Percentiles rank a stretch among this genome's conserved stretches.
phyloP scores from a whole-genome alignment of 129 eudicot species.

The Chrysanthemum makinoi region DNA sequence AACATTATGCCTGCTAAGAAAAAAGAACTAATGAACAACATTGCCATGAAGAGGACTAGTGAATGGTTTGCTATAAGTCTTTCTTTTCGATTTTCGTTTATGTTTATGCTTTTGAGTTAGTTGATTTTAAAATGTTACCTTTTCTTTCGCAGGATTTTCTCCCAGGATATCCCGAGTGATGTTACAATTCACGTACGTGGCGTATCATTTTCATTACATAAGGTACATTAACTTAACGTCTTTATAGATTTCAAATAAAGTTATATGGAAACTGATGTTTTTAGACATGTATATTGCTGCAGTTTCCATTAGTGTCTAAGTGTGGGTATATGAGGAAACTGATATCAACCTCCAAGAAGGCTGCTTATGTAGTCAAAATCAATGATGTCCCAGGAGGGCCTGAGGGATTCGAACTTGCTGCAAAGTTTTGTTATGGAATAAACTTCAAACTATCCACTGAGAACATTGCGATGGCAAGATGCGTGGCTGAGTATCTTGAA shows the following conservation, averaged over 20 bases:
- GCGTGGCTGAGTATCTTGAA: slow-evolving; percentile 89
- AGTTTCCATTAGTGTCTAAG: slow-evolving; percentile 90
- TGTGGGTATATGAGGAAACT: slow-evolving; percentile 73
- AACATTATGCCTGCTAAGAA: slow-evolving; percentile 50
- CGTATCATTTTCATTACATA: slow-evolving; percentile 79
- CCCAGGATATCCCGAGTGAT: slow-evolving; percentile 84
- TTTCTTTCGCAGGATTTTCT: slow-evolving; percentile 60
- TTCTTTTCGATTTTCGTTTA: background rate
- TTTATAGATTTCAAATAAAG: slow-evolving; percentile 1
- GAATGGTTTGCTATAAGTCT: slow-evolving; percentile 59
- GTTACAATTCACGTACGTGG: slow-evolving; percentile 57
- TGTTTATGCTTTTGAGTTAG: background rate
- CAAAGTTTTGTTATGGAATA: slow-evolving; percentile 89
- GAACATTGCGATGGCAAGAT: slow-evolving; percentile 76
- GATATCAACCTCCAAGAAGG: slow-evolving; percentile 48
- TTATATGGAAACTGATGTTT: background rate
- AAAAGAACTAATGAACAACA: slow-evolving; percentile 53
- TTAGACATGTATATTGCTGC: slow-evolving; percentile 12
- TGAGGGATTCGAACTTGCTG: slow-evolving; percentile 84
- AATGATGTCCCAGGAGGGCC: slow-evolving; percentile 83
- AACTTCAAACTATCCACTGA: slow-evolving; percentile 69
- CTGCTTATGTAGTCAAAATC: slow-evolving; percentile 45
- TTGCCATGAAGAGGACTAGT: slow-evolving; percentile 82
- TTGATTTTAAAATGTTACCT: slow-evolving; percentile 5
- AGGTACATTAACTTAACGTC: slow-evolving; percentile 39